Evolutionary conservation across 106 monocot genomes (phyloP).

Genomic region (Agapanthus africanus): DNA sequence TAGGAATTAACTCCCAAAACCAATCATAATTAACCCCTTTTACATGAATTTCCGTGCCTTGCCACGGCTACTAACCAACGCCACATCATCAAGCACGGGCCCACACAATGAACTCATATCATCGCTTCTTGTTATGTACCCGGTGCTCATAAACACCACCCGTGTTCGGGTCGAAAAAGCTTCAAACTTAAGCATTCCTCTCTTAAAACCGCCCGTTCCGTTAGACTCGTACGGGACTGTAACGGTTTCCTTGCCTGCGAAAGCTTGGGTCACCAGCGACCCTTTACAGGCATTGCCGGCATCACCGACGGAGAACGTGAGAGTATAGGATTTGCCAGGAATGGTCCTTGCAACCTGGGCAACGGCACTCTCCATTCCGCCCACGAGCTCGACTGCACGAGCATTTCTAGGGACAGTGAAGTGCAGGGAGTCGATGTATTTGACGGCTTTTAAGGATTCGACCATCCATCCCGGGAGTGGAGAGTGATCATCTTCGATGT

Average conservation of each 20-base stretch:
- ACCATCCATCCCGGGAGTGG: conserved; percentile 55
- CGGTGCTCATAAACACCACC: conserved; percentile 50
- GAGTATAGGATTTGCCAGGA: conserved; percentile 28
- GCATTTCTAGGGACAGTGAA: conserved; percentile 38
- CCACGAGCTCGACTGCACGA: conserved; percentile 56
- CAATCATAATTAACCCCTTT: no score
- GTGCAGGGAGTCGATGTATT: conserved; percentile 52
- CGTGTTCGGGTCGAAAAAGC: conserved; percentile 26
- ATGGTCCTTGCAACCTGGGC: conserved; percentile 40
- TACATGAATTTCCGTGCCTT: not conserved
- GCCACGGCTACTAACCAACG: conserved; percentile 18
- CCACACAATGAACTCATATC: conserved; percentile 48
- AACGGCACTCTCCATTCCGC: conserved; percentile 42
- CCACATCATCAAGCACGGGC: conserved; percentile 45
- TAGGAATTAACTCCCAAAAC: no score
- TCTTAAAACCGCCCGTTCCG: conserved; percentile 49
- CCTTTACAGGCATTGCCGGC: conserved; percentile 46
- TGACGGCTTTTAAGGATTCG: conserved; percentile 50
- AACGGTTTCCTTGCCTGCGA: conserved; percentile 23
- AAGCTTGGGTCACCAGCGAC: conserved; percentile 43
- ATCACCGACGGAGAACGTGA: conserved; percentile 51
- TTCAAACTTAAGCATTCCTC: conserved; percentile 32
- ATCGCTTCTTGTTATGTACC: conserved; percentile 34
- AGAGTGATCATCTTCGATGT: conserved; percentile 54
- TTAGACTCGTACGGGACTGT: conserved; percentile 49